These are phyloP conservation scores for Microbotryomycetes sp. DNA, from an alignment of 1,284 basidiomycete species.

Conservation along the genomic window DNA sequence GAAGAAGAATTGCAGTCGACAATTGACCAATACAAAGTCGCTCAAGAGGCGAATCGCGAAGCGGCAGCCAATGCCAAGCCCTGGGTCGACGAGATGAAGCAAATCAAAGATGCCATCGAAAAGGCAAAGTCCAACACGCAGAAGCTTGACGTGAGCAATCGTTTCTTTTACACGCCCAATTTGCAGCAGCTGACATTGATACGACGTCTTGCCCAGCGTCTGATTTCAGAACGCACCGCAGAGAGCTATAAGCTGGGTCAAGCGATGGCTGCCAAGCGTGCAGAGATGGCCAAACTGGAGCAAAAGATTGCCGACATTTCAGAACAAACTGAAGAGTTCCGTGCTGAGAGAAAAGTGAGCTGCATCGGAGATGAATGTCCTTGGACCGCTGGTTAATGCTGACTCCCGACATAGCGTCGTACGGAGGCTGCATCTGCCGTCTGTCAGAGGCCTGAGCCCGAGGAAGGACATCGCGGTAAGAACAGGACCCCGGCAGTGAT, in stretches of 20 bases:
- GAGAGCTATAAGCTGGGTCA: background rate
- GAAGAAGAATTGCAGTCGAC: slow-evolving; percentile 31
- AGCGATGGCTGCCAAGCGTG: background rate
- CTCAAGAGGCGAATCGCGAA: background rate
- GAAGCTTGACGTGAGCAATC: slow-evolving; percentile 40
- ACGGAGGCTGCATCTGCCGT: slow-evolving; percentile 56
- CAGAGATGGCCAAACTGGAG: background rate
- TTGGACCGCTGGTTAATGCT: too few relatives aligned
- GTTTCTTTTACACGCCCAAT: slow-evolving; percentile 5
- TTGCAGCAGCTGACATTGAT: too few relatives aligned
- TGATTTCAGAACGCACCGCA: too few relatives aligned
- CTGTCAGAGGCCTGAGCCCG: slow-evolving; percentile 47
- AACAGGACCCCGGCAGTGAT: slow-evolving; percentile 48
- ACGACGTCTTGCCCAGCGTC: too few relatives aligned
- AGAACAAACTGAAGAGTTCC: background rate
- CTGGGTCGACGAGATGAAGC: slow-evolving; percentile 27
- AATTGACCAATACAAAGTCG: slow-evolving; percentile 18
- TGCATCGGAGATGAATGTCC: too few relatives aligned
- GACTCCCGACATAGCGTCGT: slow-evolving; percentile 50
- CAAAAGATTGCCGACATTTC: background rate
- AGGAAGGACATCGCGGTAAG: slow-evolving; percentile 50
- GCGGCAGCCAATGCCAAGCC: too few relatives aligned
- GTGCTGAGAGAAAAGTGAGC: background rate
- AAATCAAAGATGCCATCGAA: slow-evolving; percentile 47
- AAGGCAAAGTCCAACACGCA: slow-evolving; percentile 55